phyloP scores from a whole-genome alignment of 2,329 filamentous ascomycete genomes.

The Aspergillus thermomutatus region DNA sequence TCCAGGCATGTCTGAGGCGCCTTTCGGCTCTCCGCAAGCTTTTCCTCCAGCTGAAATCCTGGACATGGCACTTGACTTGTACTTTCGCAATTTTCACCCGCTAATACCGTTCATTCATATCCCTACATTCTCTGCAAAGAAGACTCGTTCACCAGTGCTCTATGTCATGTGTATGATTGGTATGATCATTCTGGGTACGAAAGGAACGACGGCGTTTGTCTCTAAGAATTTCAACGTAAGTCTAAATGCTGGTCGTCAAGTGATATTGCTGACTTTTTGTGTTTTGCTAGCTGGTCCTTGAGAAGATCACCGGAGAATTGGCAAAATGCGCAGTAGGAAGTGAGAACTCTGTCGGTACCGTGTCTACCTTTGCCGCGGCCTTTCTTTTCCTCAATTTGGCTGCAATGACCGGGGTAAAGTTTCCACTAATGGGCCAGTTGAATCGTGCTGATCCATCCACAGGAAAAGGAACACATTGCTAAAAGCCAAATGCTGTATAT shows the following conservation, averaged over 20 bases:
- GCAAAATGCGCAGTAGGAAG: slow-evolving; percentile 40
- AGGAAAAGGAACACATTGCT: slow-evolving; percentile 44
- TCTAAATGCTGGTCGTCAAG: not conserved
- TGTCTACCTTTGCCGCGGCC: slow-evolving; percentile 48
- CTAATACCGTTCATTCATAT: slow-evolving; percentile 53
- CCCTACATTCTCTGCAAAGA: slow-evolving; percentile 51
- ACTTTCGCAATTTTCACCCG: slow-evolving; percentile 53
- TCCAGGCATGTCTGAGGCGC: slow-evolving; percentile 18
- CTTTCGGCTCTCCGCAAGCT: slow-evolving; percentile 27
- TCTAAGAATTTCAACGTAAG: slow-evolving; percentile 43
- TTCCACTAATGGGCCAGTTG: not conserved
- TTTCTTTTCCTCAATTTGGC: slow-evolving; percentile 50
- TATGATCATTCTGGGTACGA: slow-evolving; percentile 50
- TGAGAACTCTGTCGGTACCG: slow-evolving; percentile 39
- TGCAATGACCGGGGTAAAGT: slow-evolving; percentile 44
- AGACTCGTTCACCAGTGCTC: slow-evolving; percentile 45
- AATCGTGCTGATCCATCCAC: slow-evolving; percentile 3
- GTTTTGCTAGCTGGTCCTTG: slow-evolving; percentile 25
- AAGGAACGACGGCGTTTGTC: slow-evolving; percentile 50
- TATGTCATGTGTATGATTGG: slow-evolving; percentile 54
- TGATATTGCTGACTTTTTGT: slow-evolving; percentile 5
- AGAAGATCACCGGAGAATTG: slow-evolving; percentile 43
- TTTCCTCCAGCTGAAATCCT: slow-evolving; percentile 53
- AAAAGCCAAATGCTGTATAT: slow-evolving; percentile 51
- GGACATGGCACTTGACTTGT: slow-evolving; percentile 53